Evolutionary conservation across 495 filamentous ascomycete species (phyloP).

Genomic region (Cairneyella variabilis): DNA sequence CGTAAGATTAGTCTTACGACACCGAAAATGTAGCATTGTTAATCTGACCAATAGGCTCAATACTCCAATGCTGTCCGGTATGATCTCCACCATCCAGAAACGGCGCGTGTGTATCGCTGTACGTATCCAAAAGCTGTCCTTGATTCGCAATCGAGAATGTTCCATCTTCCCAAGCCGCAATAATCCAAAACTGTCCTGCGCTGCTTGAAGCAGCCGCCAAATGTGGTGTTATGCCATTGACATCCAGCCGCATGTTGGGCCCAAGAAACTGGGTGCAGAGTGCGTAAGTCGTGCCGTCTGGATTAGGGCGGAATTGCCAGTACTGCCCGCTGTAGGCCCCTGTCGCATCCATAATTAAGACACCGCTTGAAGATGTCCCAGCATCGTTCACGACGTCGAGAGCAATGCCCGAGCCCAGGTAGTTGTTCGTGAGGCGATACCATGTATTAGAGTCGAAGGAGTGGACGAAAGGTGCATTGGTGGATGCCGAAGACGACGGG

Average conservation of each 20-base stretch:
- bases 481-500: background rate
- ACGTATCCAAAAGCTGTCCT: background rate
- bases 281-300: background rate
- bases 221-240: background rate
- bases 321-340: background rate
- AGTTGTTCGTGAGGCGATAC: background rate
- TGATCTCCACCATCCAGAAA: background rate
- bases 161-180: background rate
- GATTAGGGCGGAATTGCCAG: background rate
- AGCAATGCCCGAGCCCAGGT: background rate
- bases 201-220: background rate
- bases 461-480: background rate
- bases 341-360: background rate
- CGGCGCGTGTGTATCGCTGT: background rate
- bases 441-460: background rate
- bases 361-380: background rate
- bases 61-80: background rate
- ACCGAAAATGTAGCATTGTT: background rate
- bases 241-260: background rate
- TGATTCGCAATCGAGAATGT: background rate
- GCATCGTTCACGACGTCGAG: background rate
- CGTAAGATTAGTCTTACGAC: background rate
- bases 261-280: background rate
- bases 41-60: background rate
- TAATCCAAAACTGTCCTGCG: background rate